Base-by-base conservation (phyloP, 1,284 basidiomycete species). In the Quambalaria eucalypti region DNA sequence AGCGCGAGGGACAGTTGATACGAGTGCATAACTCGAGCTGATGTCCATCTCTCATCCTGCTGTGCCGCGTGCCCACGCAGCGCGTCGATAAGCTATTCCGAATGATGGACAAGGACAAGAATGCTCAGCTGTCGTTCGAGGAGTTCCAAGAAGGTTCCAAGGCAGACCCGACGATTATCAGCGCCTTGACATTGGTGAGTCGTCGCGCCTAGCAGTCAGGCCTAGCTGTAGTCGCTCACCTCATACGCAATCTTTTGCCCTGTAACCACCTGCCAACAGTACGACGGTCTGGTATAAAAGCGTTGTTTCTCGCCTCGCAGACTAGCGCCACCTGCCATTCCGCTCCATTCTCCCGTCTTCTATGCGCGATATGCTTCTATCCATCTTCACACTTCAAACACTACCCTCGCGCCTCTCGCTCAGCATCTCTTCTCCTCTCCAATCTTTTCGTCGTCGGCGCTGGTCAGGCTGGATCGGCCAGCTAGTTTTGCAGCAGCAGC, bases 101-200 rank as follows among this genome's bases (percentile, higher is more conserved):
- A 14, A 62, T 74, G 60, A 74, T 75, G 73, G 73, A 75, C 56
- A 55, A 55, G 46, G 72, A 75, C 62, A 73, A 74, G 63, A 73
- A 75, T 31, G 69, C n/a, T n/a, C n/a, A n/a, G n/a, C n/a, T 75
- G 42, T 66, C 68, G 1, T 75, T 75, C 42, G 73, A 75, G 38
- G 73, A 75, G 54, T 75, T 75, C 60, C 64, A 74, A 46, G 73
- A 70, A 53, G 73, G 73, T 23, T 74, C 71, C 40, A 74, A 74
- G 57, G 67, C 71, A 89, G 89, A 16, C 88, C 90, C 1, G 87
- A 83, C 71, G 89, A 92, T 78, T 81, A 36, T 39, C 36, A 51
- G 26, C 30, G 36, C 50, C 28, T 28, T 50, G n/a, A 36, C 48
- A 12, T 25, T 50, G 42, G 42, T 46, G 42, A 46, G 42, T 46